Percentiles rank a stretch among this genome's conserved stretches.
These are phyloP conservation scores for Vigna radiata DNA, from an alignment of 306 rosid species.

Conservation along the genomic window DNA sequence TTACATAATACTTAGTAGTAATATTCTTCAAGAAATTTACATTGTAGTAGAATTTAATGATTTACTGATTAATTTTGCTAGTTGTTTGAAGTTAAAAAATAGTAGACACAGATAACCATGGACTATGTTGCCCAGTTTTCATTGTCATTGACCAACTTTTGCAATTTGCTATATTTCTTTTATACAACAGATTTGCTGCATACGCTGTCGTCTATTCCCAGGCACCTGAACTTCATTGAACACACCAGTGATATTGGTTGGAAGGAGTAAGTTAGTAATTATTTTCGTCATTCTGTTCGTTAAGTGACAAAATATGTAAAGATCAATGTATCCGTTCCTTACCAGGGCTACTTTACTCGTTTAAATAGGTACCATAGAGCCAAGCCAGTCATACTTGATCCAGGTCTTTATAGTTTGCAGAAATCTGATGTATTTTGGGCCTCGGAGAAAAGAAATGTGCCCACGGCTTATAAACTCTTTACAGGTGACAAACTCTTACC, in stretches of 20 bases:
- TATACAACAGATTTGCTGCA: constrained; percentile 72
- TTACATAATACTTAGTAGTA: background rate
- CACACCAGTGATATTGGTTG: constrained; percentile 53
- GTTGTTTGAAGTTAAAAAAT: background rate
- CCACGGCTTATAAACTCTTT: constrained; percentile 75
- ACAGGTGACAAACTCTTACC: constrained; percentile 52
- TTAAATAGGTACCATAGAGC: constrained; percentile 73
- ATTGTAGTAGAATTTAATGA: background rate
- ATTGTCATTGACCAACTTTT: constrained; percentile 15
- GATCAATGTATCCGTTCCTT: constrained; percentile 17
- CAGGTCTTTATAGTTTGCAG: constrained; percentile 68
- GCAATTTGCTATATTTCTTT: constrained; percentile 23
- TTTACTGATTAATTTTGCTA: background rate
- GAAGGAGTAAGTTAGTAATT: constrained; percentile 72
- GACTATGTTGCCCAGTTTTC: constrained; percentile 3
- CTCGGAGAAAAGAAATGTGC: constrained; percentile 68
- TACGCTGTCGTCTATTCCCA: constrained; percentile 66
- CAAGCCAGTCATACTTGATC: constrained; percentile 79
- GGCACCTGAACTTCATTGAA: constrained; percentile 72
- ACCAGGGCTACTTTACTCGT: constrained; percentile 20
- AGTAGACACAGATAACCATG: background rate
- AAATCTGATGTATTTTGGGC: constrained; percentile 83
- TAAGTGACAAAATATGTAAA: constrained; percentile 15
- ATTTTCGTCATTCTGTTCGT: constrained; percentile 19
- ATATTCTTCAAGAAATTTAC: background rate